These are phyloP conservation scores for Hymenoscyphus infarciens DNA, from an alignment of 2,329 filamentous ascomycete species.

Conservation along the genomic window DNA sequence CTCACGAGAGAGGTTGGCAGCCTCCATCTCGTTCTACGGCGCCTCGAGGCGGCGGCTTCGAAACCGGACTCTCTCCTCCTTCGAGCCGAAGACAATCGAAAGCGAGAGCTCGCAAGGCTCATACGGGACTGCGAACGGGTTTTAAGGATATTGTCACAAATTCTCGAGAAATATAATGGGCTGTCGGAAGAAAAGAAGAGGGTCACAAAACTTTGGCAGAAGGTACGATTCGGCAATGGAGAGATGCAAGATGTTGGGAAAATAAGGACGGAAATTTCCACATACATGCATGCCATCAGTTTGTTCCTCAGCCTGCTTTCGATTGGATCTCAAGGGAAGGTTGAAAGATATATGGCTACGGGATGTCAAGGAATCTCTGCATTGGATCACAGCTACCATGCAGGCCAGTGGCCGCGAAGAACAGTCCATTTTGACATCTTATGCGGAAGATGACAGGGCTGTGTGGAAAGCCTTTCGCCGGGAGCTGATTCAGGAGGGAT, in stretches of 20 bases:
- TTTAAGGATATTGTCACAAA: constrained; percentile 6
- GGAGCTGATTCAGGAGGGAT: constrained; percentile 53
- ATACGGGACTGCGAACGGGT: not conserved
- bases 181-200: not conserved
- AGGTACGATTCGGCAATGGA: constrained; percentile 16
- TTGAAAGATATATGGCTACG: constrained; percentile 11
- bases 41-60: constrained; percentile 51
- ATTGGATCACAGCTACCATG: constrained; percentile 19
- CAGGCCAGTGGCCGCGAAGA: not conserved
- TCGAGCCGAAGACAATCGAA: constrained; percentile 2
- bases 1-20: constrained; percentile 46
- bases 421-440: constrained; percentile 24
- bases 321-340: constrained; percentile 6
- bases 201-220: constrained; percentile 8
- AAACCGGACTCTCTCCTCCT: constrained; percentile 49
- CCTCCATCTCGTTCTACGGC: constrained; percentile 50
- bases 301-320: constrained; percentile 13
- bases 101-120: constrained; percentile 10
- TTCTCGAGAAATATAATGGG: constrained; percentile 15
- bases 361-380: constrained; percentile 8
- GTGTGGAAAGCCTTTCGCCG: constrained; percentile 53
- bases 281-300: constrained; percentile 14
- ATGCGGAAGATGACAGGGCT: constrained; percentile 43
- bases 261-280: constrained; percentile 11
- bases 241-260: constrained; percentile 12